Percentiles rank a stretch among this genome's conserved stretches.
phyloP scores from a whole-genome alignment of 1,139 yeast species.

The Taiozyma sp. region DNA sequence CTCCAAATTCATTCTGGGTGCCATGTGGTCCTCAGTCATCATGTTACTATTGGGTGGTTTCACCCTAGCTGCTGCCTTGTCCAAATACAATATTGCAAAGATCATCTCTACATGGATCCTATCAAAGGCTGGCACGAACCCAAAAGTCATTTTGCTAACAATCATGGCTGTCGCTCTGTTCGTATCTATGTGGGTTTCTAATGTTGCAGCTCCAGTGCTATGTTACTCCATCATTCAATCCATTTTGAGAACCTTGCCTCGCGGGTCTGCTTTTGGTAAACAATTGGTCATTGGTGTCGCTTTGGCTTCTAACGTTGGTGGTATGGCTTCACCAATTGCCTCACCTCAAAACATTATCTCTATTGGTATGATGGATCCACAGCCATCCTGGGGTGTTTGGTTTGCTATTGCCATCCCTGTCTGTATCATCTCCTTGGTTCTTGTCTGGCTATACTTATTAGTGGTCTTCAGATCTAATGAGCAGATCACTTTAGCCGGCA shows the following conservation, averaged over 20 bases:
- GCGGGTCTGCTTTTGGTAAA: slow-evolving; percentile 70
- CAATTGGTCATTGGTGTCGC: slow-evolving; percentile 89
- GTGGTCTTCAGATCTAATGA: slow-evolving; percentile 61
- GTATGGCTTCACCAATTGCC: slow-evolving; percentile 95
- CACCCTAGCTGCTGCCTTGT: slow-evolving; percentile 88
- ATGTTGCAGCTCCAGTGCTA: slow-evolving; percentile 93
- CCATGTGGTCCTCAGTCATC: slow-evolving; percentile 95
- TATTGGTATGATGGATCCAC: slow-evolving; percentile 79
- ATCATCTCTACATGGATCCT: slow-evolving; percentile 75
- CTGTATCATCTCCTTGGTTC: slow-evolving; percentile 50
- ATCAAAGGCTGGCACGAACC: slow-evolving; percentile 81
- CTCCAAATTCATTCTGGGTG: slow-evolving; percentile 66
- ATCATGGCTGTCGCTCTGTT: slow-evolving; percentile 83
- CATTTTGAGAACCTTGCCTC: slow-evolving; percentile 72
- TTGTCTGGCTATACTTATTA: slow-evolving; percentile 67
- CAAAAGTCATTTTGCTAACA: slow-evolving; percentile 66
- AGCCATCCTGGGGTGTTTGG: slow-evolving; percentile 95
- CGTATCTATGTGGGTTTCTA: slow-evolving; percentile 92
- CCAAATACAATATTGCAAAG: slow-evolving; percentile 86
- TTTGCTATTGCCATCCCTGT: slow-evolving; percentile 84
- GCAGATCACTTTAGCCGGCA: slow-evolving; percentile 43
- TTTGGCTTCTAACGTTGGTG: slow-evolving; percentile 85
- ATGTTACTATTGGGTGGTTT: slow-evolving; percentile 89
- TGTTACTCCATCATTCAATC: slow-evolving; percentile 91
- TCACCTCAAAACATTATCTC: slow-evolving; percentile 95